Evolutionary conservation across 2,329 filamentous ascomycete genomes (phyloP).

Genomic region (Sclerotinia minor): DNA sequence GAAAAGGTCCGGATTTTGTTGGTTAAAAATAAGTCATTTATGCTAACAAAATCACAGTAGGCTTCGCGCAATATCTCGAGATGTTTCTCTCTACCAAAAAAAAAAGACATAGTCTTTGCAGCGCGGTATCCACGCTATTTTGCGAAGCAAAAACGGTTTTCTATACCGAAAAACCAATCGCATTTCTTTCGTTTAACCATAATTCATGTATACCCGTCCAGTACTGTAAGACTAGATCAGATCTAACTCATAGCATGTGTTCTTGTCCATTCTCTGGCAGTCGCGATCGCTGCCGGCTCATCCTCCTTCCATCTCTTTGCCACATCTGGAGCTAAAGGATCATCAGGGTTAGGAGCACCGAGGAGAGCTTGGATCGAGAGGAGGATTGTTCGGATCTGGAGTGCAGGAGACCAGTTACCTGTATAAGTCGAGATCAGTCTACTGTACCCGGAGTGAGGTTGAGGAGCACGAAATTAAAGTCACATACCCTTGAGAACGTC

Average conservation of each 20-base stretch:
- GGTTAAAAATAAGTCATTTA: not conserved
- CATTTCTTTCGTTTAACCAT: slow-evolving; percentile 19
- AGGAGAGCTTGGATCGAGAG: slow-evolving; percentile 96
- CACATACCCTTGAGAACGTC: slow-evolving; percentile 91
- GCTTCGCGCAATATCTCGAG: slow-evolving; percentile 1
- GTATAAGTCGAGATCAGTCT: slow-evolving; percentile 30
- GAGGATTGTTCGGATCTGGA: slow-evolving; percentile 98
- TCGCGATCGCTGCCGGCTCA: slow-evolving; percentile 87
- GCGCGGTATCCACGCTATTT: not conserved
- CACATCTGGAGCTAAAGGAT: slow-evolving; percentile 96
- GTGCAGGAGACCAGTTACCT: slow-evolving; percentile 98
- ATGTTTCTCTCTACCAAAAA: slow-evolving; percentile 19
- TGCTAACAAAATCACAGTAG: slow-evolving; percentile 11
- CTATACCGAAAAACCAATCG: not conserved
- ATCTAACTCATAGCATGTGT: slow-evolving; percentile 42
- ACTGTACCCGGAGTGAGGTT: not conserved
- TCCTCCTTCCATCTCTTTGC: slow-evolving; percentile 98
- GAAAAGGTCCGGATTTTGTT: not conserved
- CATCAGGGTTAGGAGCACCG: slow-evolving; percentile 94
- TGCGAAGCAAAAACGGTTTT: not conserved
- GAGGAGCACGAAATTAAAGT: not conserved
- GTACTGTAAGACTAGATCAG: not conserved
- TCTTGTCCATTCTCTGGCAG: slow-evolving; percentile 85
- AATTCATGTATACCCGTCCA: not conserved
- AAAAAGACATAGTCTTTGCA: not conserved